Conservation (phyloP, 202 grass and related monocot species). For the Panicum hallii region DNA sequence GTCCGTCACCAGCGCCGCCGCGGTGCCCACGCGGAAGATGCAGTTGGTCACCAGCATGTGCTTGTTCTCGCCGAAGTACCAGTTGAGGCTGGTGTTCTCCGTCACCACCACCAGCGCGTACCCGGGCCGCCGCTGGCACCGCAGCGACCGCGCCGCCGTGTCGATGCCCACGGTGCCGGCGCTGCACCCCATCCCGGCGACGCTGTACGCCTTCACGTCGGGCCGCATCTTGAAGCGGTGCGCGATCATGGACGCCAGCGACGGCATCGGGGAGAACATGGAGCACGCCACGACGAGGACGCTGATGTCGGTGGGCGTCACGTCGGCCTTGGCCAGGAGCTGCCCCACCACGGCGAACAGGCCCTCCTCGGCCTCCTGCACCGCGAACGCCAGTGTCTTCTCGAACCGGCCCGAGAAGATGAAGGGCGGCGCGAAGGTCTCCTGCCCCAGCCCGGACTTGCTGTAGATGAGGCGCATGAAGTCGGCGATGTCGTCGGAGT, state of each 20-base stretch:
- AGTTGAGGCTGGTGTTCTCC: constrained; percentile 83
- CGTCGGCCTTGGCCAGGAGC: constrained; percentile 58
- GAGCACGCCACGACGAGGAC: constrained; percentile 65
- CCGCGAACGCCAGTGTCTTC: constrained; percentile 45
- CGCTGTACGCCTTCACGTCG: constrained; percentile 55
- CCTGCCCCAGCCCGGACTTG: constrained; percentile 77
- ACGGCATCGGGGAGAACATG: constrained; percentile 67
- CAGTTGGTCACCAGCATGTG: constrained; percentile 98
- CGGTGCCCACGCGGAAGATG: constrained; percentile 84
- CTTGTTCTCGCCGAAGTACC: constrained; percentile 92
- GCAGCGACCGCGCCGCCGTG: constrained; percentile 58
- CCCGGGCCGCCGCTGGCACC: not conserved
- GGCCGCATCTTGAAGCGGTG: constrained; percentile 42
- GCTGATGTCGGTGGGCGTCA: constrained; percentile 41
- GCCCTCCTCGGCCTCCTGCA: constrained; percentile 58
- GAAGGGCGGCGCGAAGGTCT: constrained; percentile 76
- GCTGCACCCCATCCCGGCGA: constrained; percentile 79
- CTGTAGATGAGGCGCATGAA: constrained; percentile 79
- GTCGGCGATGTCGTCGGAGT: constrained; percentile 48
- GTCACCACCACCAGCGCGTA: constrained; percentile 89
- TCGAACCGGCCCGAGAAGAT: constrained; percentile 63
- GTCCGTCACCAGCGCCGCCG: constrained; percentile 71
- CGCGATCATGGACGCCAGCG: constrained; percentile 61
- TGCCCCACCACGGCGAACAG: constrained; percentile 52
- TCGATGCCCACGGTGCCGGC: constrained; percentile 55